A percentile compares a stretch with the other conserved stretches of the same genome.
Conservation (phyloP, 768 basidiomycete genomes). For the Phylloporus sp. region DNA sequence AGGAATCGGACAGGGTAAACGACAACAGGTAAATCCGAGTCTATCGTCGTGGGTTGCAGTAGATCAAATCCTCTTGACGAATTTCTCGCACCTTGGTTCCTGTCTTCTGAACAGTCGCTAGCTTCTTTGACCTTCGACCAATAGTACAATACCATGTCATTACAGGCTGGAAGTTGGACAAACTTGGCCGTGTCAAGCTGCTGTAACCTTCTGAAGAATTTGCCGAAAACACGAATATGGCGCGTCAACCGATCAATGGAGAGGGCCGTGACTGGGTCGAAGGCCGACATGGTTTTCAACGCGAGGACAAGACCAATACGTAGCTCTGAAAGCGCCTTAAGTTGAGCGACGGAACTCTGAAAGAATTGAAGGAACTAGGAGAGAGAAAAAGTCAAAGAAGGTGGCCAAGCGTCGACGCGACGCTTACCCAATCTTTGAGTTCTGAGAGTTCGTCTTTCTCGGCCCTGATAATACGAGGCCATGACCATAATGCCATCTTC, state of each 20-base stretch:
- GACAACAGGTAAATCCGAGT: slow-evolving; percentile 58
- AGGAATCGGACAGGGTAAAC: slow-evolving; percentile 75
- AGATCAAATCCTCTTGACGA: background rate
- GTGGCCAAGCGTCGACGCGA: background rate
- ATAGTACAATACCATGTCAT: slow-evolving; percentile 69
- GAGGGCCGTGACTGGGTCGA: slow-evolving; percentile 36
- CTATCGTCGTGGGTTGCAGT: background rate
- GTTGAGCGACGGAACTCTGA: slow-evolving; percentile 49
- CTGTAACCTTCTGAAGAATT: slow-evolving; percentile 74
- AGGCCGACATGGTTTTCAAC: slow-evolving; percentile 32
- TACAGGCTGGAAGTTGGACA: slow-evolving; percentile 55
- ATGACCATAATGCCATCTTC: slow-evolving; percentile 69
- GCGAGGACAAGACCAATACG: slow-evolving; percentile 50
- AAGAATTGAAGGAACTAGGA: slow-evolving; percentile 59
- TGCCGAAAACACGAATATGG: slow-evolving; percentile 69
- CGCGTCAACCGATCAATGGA: slow-evolving; percentile 58
- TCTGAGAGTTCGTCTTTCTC: slow-evolving; percentile 39
- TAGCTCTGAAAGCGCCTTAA: slow-evolving; percentile 51
- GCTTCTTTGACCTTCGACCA: slow-evolving; percentile 78
- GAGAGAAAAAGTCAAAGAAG: slow-evolving; percentile 1
- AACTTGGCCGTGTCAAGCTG: slow-evolving; percentile 57
- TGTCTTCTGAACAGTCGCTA: slow-evolving; percentile 44
- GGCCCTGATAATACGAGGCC: slow-evolving; percentile 46
- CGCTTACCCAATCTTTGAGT: slow-evolving; percentile 51
- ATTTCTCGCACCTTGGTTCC: slow-evolving; percentile 50